Evolutionary conservation across 352 stramenopile species (phyloP), one percentile per base, ranked within the genome.

Genomic region (Globisporangium okanoganense): DNA sequence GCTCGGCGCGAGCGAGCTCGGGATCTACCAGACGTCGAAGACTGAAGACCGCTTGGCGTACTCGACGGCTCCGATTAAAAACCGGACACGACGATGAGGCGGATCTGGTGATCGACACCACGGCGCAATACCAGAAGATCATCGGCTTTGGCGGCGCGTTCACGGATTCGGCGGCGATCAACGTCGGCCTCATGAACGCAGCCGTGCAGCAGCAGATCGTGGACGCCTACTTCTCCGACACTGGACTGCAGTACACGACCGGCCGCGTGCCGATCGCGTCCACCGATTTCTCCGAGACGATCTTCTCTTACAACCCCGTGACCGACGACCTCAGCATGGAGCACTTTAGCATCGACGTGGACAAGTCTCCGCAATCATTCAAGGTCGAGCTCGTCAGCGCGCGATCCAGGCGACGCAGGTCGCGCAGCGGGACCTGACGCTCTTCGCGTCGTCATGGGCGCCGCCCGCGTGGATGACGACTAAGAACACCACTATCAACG

Each of bases 121-220:
- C 20, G 9, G 73, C 66, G 40, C 80, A 38, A 44, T 82, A 79
- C 56, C 75, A 94, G 61, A 64, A 77, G 27, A 89, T 95, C 36
- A 65, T 90, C 12, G 86, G 82, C 3, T 96, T 96, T 45, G 87
- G 87, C 40, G 87, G 82, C 13, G 82, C 86, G 1, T 95, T 95
- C 75, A 95, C 87, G 10, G 87, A 96, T 35, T 67, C 82, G 1
- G 75, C 79, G 20, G 71, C 82, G 25, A 85, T 87, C 61, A 89
- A 93, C 62, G 69, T 95, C 36, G 75, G 77, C 64, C 81, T 78
- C 61, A 68, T 95, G 59, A 61, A 79, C 29, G 25, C 58, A 22
- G 64, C 58, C 22, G 61, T 87, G n/a, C 79, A 90, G 57, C 43
- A 82, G 12, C 68, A 82, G 58, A 66, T 88, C 40, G 45, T 91